Conservation (phyloP, 768 basidiomycete species). For the Leccinum obscurum region DNA sequence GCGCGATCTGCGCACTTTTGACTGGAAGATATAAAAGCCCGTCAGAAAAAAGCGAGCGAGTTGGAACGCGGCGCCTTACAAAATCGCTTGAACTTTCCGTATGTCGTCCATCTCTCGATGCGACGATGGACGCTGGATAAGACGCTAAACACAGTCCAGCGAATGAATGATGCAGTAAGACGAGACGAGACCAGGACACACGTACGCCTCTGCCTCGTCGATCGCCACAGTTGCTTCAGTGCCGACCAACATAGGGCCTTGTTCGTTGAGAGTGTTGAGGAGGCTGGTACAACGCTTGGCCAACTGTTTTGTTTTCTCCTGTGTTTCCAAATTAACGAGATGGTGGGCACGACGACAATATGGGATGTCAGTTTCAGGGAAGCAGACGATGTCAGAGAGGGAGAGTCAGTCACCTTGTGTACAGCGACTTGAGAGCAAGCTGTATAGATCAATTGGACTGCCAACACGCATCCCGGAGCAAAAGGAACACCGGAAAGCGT, state of each 20-base stretch:
- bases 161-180: not conserved
- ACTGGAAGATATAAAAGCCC: slow-evolving; percentile 29
- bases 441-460: slow-evolving; percentile 45
- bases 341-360: not conserved
- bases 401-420: slow-evolving; percentile 44
- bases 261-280: slow-evolving; percentile 41
- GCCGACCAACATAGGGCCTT: slow-evolving; percentile 39
- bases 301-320: slow-evolving; percentile 46
- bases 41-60: slow-evolving; percentile 7
- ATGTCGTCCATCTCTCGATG: slow-evolving; percentile 40
- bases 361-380: not conserved
- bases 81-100: slow-evolving; percentile 39
- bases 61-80: slow-evolving; percentile 31
- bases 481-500: slow-evolving; percentile 47
- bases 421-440: slow-evolving; percentile 47
- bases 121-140: slow-evolving; percentile 41
- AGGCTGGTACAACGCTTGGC: slow-evolving; percentile 43
- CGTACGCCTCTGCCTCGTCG: slow-evolving; percentile 48
- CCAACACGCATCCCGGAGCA: slow-evolving; percentile 42
- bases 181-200: slow-evolving; percentile 1
- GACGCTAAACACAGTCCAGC: slow-evolving; percentile 32
- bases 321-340: slow-evolving; percentile 4
- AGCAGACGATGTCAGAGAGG: not conserved
- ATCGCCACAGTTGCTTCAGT: slow-evolving; percentile 40
- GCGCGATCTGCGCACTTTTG: slow-evolving; percentile 45